Evolutionary conservation across 768 basidiomycete species (phyloP).

Genomic region (Podaxis sp.): DNA sequence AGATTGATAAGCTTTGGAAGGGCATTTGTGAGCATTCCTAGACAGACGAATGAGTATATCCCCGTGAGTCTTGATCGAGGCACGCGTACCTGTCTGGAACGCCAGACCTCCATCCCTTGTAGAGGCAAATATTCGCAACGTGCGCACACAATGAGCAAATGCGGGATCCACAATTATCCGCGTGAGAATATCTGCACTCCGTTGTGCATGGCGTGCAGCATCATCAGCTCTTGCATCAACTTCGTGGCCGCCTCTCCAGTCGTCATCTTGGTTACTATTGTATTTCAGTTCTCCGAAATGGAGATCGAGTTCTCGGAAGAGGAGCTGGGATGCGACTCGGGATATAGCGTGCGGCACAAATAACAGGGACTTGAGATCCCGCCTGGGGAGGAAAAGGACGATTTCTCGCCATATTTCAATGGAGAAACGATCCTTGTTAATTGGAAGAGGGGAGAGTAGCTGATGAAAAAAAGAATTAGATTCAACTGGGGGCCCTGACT

Average conservation of each 20-base stretch:
- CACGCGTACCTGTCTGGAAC: constrained; percentile 56
- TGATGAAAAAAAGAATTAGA: constrained; percentile 12
- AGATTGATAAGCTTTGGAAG: constrained; percentile 59
- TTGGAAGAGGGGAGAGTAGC: constrained; percentile 33
- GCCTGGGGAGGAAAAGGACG: constrained; percentile 53
- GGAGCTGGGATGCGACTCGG: constrained; percentile 60
- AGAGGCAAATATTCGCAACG: constrained; percentile 53
- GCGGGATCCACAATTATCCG: constrained; percentile 55
- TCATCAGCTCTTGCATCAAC: constrained; percentile 23
- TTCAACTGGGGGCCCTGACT: background rate
- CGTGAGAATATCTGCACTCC: constrained; percentile 68
- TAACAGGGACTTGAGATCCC: constrained; percentile 61
- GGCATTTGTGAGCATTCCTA: constrained; percentile 68
- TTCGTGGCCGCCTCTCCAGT: constrained; percentile 8
- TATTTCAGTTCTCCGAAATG: constrained; percentile 43
- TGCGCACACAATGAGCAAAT: constrained; percentile 56
- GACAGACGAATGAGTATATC: background rate
- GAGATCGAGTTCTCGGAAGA: constrained; percentile 62
- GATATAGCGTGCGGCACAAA: constrained; percentile 64
- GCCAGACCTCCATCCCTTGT: constrained; percentile 44
- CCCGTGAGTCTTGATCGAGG: background rate
- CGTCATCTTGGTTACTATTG: constrained; percentile 16
- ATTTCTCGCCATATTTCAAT: constrained; percentile 72
- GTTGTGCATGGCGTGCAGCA: constrained; percentile 52
- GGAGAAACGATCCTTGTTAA: constrained; percentile 51